phyloP scores from a whole-genome alignment of 805 yeast species.

The Nakazawaea sp. region DNA sequence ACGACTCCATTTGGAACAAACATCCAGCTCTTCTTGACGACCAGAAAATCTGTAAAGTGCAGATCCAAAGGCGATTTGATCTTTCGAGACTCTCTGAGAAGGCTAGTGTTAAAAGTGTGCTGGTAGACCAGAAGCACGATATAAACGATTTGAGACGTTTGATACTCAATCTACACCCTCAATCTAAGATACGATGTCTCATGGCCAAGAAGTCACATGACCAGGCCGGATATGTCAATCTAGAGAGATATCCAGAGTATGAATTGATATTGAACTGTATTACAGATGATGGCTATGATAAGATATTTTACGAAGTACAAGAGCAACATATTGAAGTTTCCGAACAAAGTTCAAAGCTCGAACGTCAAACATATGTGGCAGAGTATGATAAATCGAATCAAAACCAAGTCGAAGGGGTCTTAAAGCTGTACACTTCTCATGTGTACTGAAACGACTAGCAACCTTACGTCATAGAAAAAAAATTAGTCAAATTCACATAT shows the following conservation, averaged over 20 bases:
- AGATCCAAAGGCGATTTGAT: too few relatives aligned
- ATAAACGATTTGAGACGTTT: too few relatives aligned
- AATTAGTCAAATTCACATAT: too few relatives aligned
- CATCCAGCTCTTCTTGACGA: too few relatives aligned
- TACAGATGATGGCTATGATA: background rate
- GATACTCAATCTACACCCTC: conserved; percentile 1
- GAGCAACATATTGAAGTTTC: background rate
- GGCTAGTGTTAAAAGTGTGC: too few relatives aligned
- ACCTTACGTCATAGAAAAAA: too few relatives aligned
- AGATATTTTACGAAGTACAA: conserved; percentile 1
- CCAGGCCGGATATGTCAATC: conserved; percentile 1
- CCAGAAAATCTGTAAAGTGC: too few relatives aligned
- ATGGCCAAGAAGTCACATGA: conserved; percentile 3
- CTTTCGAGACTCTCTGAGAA: too few relatives aligned
- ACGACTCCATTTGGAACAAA: too few relatives aligned
- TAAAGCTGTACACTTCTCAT: background rate
- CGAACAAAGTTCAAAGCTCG: background rate
- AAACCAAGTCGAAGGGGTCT: conserved; percentile 2
- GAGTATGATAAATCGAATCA: conserved; percentile 3
- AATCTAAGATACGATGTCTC: too few relatives aligned
- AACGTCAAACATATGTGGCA: conserved; percentile 2
- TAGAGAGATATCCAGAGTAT: conserved; percentile 6
- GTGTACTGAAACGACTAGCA: too few relatives aligned
- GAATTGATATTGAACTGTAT: conserved; percentile 4
- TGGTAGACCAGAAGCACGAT: too few relatives aligned